Percentiles rank a stretch among this genome's conserved stretches.
phyloP scores from a whole-genome alignment of 106 monocot genomes.

The Chionographis japonica region DNA sequence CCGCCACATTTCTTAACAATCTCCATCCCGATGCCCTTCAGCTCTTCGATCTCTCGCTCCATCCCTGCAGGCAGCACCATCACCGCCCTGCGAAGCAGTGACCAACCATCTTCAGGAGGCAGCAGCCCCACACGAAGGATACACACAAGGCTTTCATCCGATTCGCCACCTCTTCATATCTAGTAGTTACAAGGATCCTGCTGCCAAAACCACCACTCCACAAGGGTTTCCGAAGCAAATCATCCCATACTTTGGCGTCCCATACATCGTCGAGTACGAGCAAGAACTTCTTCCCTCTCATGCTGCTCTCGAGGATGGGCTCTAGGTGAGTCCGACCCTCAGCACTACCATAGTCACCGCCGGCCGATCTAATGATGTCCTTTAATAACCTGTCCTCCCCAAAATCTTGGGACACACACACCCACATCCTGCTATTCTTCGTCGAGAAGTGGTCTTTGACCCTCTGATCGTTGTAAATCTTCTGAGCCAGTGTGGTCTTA shows the following conservation, averaged over 20 bases:
- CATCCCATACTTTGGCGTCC: conserved; percentile 16
- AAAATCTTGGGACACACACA: conserved; percentile 11
- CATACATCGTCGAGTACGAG: conserved; percentile 32
- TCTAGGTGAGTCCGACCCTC: conserved; percentile 12
- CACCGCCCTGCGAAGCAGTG: conserved; percentile 8
- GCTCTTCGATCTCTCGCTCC: background rate
- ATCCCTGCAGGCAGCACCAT: conserved; percentile 3
- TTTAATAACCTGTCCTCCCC: conserved; percentile 19
- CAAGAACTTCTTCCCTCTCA: conserved; percentile 6
- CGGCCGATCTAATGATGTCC: conserved; percentile 13
- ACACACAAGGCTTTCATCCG: conserved; percentile 5
- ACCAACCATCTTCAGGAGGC: conserved; percentile 12
- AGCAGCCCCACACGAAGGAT: conserved; percentile 13
- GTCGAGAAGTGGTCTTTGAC: conserved; percentile 20
- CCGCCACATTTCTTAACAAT: conserved; percentile 36
- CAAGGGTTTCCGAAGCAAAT: conserved; percentile 18
- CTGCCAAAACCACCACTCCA: conserved; percentile 6
- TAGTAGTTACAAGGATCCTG: conserved; percentile 26
- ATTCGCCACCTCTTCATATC: conserved; percentile 14
- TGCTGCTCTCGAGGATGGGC: background rate
- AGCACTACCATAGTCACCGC: conserved; percentile 4
- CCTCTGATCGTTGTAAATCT: conserved; percentile 19
- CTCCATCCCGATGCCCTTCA: conserved; percentile 29
- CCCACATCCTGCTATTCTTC: conserved; percentile 22
- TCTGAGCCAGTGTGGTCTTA: conserved; percentile 47